Percentiles rank a stretch among this genome's conserved stretches.
These are phyloP conservation scores for Aspergillus ostianus DNA, from an alignment of 495 filamentous ascomycete species.

Conservation along the genomic window DNA sequence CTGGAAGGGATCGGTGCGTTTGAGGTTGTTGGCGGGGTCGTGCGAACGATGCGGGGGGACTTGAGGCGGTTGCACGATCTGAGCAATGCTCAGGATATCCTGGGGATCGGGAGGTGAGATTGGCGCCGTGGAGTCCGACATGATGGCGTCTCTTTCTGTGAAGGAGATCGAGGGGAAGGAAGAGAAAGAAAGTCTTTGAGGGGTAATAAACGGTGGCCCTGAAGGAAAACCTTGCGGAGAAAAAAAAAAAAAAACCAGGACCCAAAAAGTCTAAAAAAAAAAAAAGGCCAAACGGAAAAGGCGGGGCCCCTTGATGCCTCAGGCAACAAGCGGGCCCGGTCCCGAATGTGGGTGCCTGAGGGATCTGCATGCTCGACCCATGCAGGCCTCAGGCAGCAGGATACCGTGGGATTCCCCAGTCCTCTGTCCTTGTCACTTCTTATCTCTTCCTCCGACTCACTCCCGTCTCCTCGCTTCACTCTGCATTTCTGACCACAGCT, in stretches of 20 bases:
- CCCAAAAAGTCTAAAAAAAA: constrained; percentile 11
- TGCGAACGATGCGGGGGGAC: constrained; percentile 48
- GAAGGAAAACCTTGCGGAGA: constrained; percentile 9
- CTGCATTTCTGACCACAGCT: background rate
- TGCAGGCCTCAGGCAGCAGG: constrained; percentile 8
- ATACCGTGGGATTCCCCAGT: background rate
- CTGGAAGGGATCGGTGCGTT: constrained; percentile 87
- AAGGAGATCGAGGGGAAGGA: background rate
- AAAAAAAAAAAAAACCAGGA: constrained; percentile 9
- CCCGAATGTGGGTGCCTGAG: constrained; percentile 30
- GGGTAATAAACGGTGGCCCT: constrained; percentile 1
- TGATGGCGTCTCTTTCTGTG: background rate
- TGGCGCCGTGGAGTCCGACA: constrained; percentile 6
- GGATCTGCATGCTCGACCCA: constrained; percentile 10
- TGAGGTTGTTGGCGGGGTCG: constrained; percentile 58
- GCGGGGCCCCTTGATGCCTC: constrained; percentile 4
- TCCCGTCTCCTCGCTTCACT: background rate
- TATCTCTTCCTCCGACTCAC: background rate
- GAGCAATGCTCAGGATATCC: constrained; percentile 33
- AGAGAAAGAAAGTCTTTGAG: background rate
- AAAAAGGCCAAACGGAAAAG: too few relatives aligned
- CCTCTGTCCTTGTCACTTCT: background rate
- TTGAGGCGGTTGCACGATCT: constrained; percentile 47
- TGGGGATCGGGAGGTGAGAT: constrained; percentile 15
- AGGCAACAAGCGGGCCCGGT: constrained; percentile 7